These are phyloP conservation scores for Colletotrichum sp. DNA, from an alignment of 2,329 filamentous ascomycete species.

Conservation along the genomic window DNA sequence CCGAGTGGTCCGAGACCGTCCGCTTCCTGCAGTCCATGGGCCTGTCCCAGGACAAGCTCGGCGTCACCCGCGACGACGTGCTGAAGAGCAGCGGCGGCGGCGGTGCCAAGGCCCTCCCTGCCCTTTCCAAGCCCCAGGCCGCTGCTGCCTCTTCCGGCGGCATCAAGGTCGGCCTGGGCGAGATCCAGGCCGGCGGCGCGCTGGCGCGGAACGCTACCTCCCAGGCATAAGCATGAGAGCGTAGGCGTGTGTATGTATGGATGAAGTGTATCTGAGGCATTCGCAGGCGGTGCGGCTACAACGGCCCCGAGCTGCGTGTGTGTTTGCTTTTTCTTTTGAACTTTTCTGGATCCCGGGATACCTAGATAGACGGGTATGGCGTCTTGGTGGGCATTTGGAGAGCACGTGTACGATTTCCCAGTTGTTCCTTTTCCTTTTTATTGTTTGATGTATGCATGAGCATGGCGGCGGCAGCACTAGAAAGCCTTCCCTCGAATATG, in stretches of 20 bases:
- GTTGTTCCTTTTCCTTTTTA: background rate
- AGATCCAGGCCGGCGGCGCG: constrained; percentile 10
- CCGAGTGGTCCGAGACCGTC: constrained; percentile 58
- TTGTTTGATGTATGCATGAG: background rate
- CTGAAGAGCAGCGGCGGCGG: constrained; percentile 8
- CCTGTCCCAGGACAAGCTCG: constrained; percentile 31
- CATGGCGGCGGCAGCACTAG: background rate
- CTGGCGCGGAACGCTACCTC: constrained; percentile 9
- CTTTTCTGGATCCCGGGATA: background rate
- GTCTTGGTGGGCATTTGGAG: constrained; percentile 3
- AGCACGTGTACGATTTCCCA: constrained; percentile 15
- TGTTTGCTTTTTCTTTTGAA: background rate
- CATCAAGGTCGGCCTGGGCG: constrained; percentile 7
- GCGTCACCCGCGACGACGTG: constrained; percentile 33
- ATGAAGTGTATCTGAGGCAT: background rate
- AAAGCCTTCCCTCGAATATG: background rate
- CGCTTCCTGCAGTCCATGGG: constrained; percentile 52
- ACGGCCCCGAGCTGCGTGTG: background rate
- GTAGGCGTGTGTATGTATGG: background rate
- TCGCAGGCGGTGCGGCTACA: background rate
- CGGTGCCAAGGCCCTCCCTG: background rate
- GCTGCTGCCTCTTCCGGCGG: background rate
- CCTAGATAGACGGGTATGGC: constrained; percentile 19
- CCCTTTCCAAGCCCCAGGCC: background rate
- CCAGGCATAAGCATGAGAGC: background rate